Evolutionary conservation across 2,329 filamentous ascomycete genomes (phyloP).

Genomic region (Cladosporium sp.): DNA sequence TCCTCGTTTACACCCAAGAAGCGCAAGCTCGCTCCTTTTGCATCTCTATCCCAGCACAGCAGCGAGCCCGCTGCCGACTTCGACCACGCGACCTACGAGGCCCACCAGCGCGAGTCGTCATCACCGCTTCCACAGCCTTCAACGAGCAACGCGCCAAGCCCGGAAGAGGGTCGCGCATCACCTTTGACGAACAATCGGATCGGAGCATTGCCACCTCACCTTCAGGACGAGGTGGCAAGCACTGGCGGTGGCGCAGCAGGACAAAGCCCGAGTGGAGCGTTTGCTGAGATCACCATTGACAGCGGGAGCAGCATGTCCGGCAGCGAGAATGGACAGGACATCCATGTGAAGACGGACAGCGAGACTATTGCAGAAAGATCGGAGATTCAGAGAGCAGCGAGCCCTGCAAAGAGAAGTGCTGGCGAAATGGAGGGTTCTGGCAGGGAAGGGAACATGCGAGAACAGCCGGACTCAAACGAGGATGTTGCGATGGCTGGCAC

Average conservation of each 20-base stretch:
- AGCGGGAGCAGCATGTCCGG: slow-evolving; percentile 43
- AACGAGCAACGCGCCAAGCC: background rate
- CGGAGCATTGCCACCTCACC: slow-evolving; percentile 53
- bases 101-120: slow-evolving; percentile 9
- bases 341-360: slow-evolving; percentile 16
- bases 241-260: slow-evolving; percentile 18
- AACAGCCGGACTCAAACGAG: slow-evolving; percentile 13
- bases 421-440: slow-evolving; percentile 48
- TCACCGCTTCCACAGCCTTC: slow-evolving; percentile 1
- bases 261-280: slow-evolving; percentile 29
- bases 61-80: background rate
- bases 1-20: slow-evolving; percentile 34
- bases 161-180: slow-evolving; percentile 15
- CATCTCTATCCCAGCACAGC: slow-evolving; percentile 3
- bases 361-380: slow-evolving; percentile 16
- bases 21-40: slow-evolving; percentile 41
- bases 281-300: slow-evolving; percentile 27
- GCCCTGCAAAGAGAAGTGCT: slow-evolving; percentile 52
- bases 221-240: slow-evolving; percentile 47
- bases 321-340: slow-evolving; percentile 23
- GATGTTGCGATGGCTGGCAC: slow-evolving; percentile 13
- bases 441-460: slow-evolving; percentile 2
- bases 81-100: slow-evolving; percentile 9
- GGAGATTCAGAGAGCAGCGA: slow-evolving; percentile 26
- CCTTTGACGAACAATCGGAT: slow-evolving; percentile 19